These are phyloP conservation scores for Biscogniauxia mediterranea DNA, from an alignment of 2,329 filamentous ascomycete species.

Conservation along the genomic window DNA sequence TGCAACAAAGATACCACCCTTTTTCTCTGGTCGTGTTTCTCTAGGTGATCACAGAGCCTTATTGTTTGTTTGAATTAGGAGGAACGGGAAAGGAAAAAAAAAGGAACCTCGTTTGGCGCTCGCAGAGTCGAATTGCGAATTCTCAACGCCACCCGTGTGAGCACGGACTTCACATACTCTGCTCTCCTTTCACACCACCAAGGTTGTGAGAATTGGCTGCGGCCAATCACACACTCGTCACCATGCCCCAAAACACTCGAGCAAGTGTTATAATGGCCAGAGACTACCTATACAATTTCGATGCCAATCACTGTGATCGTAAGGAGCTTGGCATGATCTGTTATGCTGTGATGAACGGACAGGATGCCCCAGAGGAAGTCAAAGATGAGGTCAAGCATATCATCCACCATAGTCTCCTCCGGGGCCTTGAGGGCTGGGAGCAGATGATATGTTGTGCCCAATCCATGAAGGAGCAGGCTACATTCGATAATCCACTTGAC, in stretches of 20 bases:
- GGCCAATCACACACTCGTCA: background rate
- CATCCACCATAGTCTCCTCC: constrained; percentile 27
- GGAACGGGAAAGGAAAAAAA: no score
- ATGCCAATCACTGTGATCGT: constrained; percentile 26
- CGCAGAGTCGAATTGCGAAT: no score
- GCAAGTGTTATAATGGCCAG: constrained; percentile 14
- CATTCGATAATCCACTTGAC: constrained; percentile 20
- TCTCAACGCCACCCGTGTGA: no score
- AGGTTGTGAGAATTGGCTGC: background rate
- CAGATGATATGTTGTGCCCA: constrained; percentile 33
- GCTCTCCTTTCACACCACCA: no score
- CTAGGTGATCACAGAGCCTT: no score
- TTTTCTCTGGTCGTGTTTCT: no score
- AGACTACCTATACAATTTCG: constrained; percentile 35
- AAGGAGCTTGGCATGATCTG: constrained; percentile 15
- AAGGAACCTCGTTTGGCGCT: no score
- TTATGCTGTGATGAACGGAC: constrained; percentile 25
- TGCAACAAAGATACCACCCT: no score
- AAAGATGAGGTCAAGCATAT: constrained; percentile 29
- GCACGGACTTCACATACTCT: no score
- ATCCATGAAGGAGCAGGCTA: constrained; percentile 24
- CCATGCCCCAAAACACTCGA: background rate
- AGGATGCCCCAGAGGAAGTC: constrained; percentile 20
- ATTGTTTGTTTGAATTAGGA: no score
- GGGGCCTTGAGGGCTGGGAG: constrained; percentile 35